Evolutionary conservation across 371 early-diverging fungal genomes (phyloP), one percentile per base, ranked within the genome.

Genomic region (Rhizopus sp.): DNA sequence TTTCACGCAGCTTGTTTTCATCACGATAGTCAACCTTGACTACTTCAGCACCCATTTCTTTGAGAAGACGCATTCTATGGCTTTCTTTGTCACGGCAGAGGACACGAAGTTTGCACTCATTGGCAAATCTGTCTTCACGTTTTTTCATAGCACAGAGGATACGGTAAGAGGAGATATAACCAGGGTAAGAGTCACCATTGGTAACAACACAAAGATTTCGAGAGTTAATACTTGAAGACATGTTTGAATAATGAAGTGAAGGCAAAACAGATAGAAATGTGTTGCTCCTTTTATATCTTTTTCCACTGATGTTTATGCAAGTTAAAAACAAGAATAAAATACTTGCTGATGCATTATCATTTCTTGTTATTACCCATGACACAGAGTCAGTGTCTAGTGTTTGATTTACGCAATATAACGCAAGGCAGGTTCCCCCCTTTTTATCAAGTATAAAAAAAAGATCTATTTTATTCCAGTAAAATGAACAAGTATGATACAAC

Each of bases 121-220:
- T 7, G 6, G 34, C 31, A 8, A 55, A 40, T 0, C 40, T 45
- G 35, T 54, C 60, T n/a, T 48, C 38, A 17, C 17, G 31, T 1
- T 53, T 51, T n/a, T 48, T 8, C 38, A 51, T 47, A 15, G 55
- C 68, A 34, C 69, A 37, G 16, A 72, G 55, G 49, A 72, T 64
- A 30, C 67, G 63, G 35, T 60, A 69, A 46, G 70, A 66, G 37
- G 72, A 50, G 37, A 63, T 66, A 53, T 57, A 76, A 42, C 77
- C 77, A 39, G 62, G 35, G 37, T 66, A 50, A 30, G 73, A 70
- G 46, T 76, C 77, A 50, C 59, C 68, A 48, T 72, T 72, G 54
- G 73, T 60, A 17, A 76, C 66, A 33, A 60, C 70, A 52, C 62
- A 68, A 42, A 55, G 29, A n/a, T 63, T 38, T 37, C 50, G 52